Evolutionary conservation across 192 early-diverging fungal genomes (phyloP).

Genomic region (Fimicolochytrium jonesii): DNA sequence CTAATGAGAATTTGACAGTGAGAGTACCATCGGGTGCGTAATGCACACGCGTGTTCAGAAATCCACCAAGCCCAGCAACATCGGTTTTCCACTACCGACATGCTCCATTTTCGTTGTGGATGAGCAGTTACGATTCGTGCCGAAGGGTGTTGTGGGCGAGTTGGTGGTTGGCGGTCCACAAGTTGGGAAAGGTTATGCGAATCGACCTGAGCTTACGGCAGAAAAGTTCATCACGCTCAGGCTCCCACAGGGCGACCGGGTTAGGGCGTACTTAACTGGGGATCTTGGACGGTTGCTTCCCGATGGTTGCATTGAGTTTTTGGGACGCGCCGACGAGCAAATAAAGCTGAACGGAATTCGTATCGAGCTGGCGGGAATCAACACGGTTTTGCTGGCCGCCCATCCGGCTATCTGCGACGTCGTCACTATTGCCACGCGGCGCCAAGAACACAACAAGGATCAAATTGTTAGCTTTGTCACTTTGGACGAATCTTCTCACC

Average conservation of each 20-base stretch:
- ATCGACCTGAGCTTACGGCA: constrained; percentile 29
- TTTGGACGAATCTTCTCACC: neutral
- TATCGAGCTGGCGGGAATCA: constrained; percentile 29
- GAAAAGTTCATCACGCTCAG: constrained; percentile 20
- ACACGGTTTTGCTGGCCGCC: neutral
- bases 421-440: constrained; percentile 4
- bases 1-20: constrained; percentile 11
- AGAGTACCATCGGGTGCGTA: constrained; percentile 27
- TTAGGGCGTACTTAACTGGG: constrained; percentile 20
- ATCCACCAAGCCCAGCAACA: constrained; percentile 2
- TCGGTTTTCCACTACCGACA: constrained; percentile 19
- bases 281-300: constrained; percentile 10
- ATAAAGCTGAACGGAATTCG: constrained; percentile 29
- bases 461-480: constrained; percentile 4
- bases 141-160: constrained; percentile 40
- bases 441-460: neutral
- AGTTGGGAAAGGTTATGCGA: constrained; percentile 40
- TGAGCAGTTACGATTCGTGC: constrained; percentile 17
- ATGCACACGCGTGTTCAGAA: constrained; percentile 1
- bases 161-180: constrained; percentile 37
- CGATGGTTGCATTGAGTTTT: neutral
- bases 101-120: constrained; percentile 12
- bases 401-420: neutral
- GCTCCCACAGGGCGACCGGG: neutral
- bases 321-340: constrained; percentile 27